Evolutionary conservation across 371 early-diverging fungal genomes (phyloP), one percentile per base, ranked within the genome.

Genomic region (Apophysomyces elegans): DNA sequence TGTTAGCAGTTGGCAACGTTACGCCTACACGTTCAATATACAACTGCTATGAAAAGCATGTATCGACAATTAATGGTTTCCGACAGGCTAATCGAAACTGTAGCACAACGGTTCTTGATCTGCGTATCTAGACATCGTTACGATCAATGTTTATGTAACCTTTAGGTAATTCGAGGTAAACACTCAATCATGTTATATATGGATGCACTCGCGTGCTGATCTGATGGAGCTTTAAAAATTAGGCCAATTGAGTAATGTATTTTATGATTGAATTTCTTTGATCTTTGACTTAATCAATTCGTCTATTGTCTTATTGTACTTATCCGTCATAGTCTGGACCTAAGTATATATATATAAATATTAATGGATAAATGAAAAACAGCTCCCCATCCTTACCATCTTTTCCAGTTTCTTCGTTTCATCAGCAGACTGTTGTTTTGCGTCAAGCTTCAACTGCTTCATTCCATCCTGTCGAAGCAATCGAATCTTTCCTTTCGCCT

Each of bases 311-410:
- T 86, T 87, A 62, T 87, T 88, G 66, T 80, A 80, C 64, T 87
- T 89, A 72, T 94, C 93, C 11, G 91, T 90, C 62, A 84, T 58
- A 11, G 73, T 75, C 76, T 95, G 93, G 57, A 93, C 88, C 88
- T 88, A 74, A 11, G 39, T 37, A 43, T 36, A 1, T n/a, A 36
- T 37, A 26, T 5, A 14, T 68, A 1, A 64, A 5, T 8, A 26
- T 45, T 44, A 45, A 43, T 62, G n/a, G 16, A 5, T 13, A 13
- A 7, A 50, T 50, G 21, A 21, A 11, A 8, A 16, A 50, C 41
- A 50, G 54, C 21, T 2, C 35, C 18, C 5, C 5, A 0, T 56
- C 58, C 64, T 70, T 79, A 86, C 89, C 70, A 79, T 66, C 73
- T 91, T 91, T 62, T 91, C 89, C 67, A 88, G 68, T 59, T 68